These are phyloP conservation scores for Aspergillus sclerotiicarbonarius DNA, from an alignment of 495 filamentous ascomycete genomes.

Conservation along the genomic window DNA sequence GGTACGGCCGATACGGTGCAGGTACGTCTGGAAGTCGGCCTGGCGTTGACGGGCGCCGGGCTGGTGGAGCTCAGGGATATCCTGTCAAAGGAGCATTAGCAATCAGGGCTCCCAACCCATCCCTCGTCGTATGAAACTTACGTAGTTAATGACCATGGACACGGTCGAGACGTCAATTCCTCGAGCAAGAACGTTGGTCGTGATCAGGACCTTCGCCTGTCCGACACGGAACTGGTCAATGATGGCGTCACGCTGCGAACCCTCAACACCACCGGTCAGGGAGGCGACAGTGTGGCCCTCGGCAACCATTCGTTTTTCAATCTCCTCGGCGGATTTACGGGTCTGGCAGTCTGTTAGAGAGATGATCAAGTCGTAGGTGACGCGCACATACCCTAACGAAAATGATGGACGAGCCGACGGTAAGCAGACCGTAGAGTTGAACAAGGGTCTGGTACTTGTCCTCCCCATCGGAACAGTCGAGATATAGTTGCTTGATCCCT, in stretches of 20 bases:
- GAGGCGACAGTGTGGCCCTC: conserved; percentile 91
- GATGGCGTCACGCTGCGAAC: conserved; percentile 74
- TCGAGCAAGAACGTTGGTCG: conserved; percentile 94
- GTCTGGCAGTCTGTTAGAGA: conserved; percentile 50
- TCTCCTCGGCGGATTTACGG: conserved; percentile 74
- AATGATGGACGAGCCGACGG: conserved; percentile 94
- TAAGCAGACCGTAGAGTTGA: conserved; percentile 91
- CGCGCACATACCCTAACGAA: conserved; percentile 73
- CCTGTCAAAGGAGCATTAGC: conserved; percentile 33
- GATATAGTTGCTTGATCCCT: conserved; percentile 94
- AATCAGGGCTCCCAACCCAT: background rate
- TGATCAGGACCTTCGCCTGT: conserved; percentile 93
- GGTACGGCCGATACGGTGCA: conserved; percentile 96
- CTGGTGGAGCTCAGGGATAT: conserved; percentile 51
- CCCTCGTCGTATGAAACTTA: conserved; percentile 31
- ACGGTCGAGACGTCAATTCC: conserved; percentile 97
- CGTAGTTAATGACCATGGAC: conserved; percentile 96
- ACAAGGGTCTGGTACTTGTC: conserved; percentile 87
- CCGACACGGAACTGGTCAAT: conserved; percentile 86
- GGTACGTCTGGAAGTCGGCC: conserved; percentile 88
- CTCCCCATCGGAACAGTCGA: conserved; percentile 78
- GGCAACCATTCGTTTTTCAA: conserved; percentile 77
- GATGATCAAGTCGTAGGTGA: background rate
- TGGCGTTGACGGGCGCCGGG: conserved; percentile 27
- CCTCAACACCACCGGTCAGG: conserved; percentile 83